Conservation (phyloP, 2,329 filamentous ascomycete species). For the Tetracladium maxilliforme region DNA sequence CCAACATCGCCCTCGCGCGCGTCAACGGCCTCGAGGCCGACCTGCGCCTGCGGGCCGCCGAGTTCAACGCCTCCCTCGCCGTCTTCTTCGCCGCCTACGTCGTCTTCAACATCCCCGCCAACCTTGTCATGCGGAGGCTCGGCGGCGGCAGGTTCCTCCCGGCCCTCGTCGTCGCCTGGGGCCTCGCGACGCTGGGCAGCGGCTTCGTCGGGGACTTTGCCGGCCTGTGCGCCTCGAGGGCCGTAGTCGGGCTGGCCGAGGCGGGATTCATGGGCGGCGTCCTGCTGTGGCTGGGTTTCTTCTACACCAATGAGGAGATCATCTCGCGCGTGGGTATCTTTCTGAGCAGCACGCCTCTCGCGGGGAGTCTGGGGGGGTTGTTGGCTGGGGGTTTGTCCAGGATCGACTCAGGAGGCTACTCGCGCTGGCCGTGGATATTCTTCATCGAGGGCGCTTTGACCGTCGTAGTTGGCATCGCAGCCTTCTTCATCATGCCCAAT, state of each 20-base stretch:
- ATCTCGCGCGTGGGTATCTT: conserved; percentile 40
- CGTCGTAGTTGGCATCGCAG: conserved; percentile 31
- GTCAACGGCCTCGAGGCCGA: conserved; percentile 46
- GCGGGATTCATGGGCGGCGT: too few relatives aligned
- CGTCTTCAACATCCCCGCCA: too few relatives aligned
- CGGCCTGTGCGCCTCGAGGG: too few relatives aligned
- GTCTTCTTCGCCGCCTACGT: too few relatives aligned
- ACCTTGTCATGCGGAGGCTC: too few relatives aligned
- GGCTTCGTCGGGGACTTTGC: too few relatives aligned
- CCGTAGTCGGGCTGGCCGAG: too few relatives aligned
- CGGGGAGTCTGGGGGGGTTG: conserved; percentile 41
- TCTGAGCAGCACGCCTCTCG: conserved; percentile 36
- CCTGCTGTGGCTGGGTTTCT: too few relatives aligned
- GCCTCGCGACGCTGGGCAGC: too few relatives aligned
- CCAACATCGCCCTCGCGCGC: conserved; percentile 60
- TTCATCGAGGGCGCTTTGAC: conserved; percentile 50
- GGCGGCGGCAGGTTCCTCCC: too few relatives aligned
- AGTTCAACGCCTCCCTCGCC: conserved; percentile 9
- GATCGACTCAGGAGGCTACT: conserved; percentile 31
- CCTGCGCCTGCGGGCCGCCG: conserved; percentile 13
- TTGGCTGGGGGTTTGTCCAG: conserved; percentile 33
- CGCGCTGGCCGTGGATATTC: conserved; percentile 42
- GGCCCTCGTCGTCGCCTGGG: too few relatives aligned
- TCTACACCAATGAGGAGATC: conserved; percentile 40
- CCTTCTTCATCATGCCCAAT: conserved; percentile 40